Evolutionary conservation across 495 filamentous ascomycete genomes (phyloP), one percentile per base, ranked within the genome.

Genomic region (Penicillium lividum): DNA sequence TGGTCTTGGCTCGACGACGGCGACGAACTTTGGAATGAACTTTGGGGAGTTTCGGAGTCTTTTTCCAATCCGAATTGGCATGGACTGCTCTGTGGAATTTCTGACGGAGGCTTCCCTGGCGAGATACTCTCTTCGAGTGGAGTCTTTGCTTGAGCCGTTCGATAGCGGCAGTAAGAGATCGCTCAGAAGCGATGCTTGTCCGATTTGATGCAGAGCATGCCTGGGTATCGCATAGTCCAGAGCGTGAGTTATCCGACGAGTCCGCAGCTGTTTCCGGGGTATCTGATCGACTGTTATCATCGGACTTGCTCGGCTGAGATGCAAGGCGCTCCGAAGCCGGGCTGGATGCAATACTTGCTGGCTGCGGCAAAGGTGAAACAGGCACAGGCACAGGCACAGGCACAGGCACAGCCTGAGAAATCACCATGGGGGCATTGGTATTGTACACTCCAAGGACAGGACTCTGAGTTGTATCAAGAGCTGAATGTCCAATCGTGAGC

Each of bases 401-500:
- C 5, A 9, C 9, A 31, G 13, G 13, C 3, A 29, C 11, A 13
- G 2, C 31, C 28, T 31, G 46, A 30, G 46, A 15, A 4, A 28
- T 4, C 15, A 49, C 15, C 8, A 13, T 9, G 0, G 59, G 54
- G 15, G 58, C 43, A 15, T 61, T 49, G 6, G 63, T 33, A 2
- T 68, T 33, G 33, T 61, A 68, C 53, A 67, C 53, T 1, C 67
- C 68, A 38, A 62, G 51, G n/a, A 63, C 57, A 7, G 68, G 70
- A 15, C 29, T 50, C 13, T 67, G 59, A 8, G 54, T 38, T 4
- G 64, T 34, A 28, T 58, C 15, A 18, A 66, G 63, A 11, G 65
- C 65, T 8, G 64, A 55, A 7, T 69, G 60, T 22, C 45, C 59
- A 11, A 44, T 13, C 7, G 45, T 52, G 15, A 38, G 13, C 5